A percentile compares a stretch with the other conserved stretches of the same genome.
Evolutionary conservation across 2,329 filamentous ascomycete genomes (phyloP).

Genomic region (Myriosclerotinia duriaeana): DNA sequence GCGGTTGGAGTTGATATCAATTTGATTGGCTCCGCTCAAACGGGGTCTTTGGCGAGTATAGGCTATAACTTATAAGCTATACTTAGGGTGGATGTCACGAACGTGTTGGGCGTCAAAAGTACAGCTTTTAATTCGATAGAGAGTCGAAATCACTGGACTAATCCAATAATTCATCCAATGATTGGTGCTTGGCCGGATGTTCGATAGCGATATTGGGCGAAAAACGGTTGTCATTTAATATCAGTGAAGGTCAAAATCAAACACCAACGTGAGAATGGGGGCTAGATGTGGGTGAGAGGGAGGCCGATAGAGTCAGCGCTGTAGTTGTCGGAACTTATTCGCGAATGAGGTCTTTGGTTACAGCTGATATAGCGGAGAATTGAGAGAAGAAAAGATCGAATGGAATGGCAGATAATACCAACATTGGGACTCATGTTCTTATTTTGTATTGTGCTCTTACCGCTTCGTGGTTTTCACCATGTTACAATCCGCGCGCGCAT

Average conservation of each 20-base stretch:
- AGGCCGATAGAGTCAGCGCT: background rate
- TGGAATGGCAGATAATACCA: slow-evolving; percentile 6
- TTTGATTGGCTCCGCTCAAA: slow-evolving; percentile 30
- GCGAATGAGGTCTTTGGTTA: slow-evolving; percentile 2
- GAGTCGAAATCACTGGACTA: background rate
- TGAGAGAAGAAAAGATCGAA: background rate
- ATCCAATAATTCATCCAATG: background rate
- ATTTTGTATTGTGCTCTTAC: slow-evolving; percentile 19
- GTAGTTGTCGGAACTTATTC: background rate
- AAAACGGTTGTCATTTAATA: slow-evolving; percentile 17
- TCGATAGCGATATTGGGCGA: slow-evolving; percentile 12
- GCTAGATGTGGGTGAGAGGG: slow-evolving; percentile 7
- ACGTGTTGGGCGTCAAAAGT: slow-evolving; percentile 25
- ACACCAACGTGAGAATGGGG: slow-evolving; percentile 16
- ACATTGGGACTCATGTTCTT: background rate
- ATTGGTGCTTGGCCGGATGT: slow-evolving; percentile 17
- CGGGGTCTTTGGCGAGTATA: slow-evolving; percentile 23
- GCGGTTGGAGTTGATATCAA: slow-evolving; percentile 26
- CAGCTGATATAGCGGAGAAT: slow-evolving; percentile 4
- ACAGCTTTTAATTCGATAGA: slow-evolving; percentile 18
- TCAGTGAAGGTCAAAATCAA: background rate
- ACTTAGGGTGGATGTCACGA: slow-evolving; percentile 34
- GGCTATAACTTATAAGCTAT: slow-evolving; percentile 29
- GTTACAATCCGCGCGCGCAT: slow-evolving; percentile 15
- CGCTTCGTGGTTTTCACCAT: background rate